phyloP scores from a whole-genome alignment of 2,329 filamentous ascomycete genomes.

The Dothistroma pini region DNA sequence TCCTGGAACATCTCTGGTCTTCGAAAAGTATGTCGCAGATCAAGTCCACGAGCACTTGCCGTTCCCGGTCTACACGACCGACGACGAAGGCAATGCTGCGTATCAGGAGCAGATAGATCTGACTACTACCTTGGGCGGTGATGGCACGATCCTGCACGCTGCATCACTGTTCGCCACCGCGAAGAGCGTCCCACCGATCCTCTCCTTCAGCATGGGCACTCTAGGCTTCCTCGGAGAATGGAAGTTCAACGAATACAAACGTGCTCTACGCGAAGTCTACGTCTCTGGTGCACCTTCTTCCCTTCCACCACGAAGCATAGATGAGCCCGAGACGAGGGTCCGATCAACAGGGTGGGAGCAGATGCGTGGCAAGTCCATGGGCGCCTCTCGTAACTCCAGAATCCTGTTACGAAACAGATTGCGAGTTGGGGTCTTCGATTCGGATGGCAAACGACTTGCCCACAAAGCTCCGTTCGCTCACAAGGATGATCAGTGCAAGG shows the following conservation, averaged over 20 bases:
- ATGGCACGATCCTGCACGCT: conserved; percentile 84
- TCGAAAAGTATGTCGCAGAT: conserved; percentile 72
- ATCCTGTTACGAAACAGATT: conserved; percentile 83
- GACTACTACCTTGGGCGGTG: conserved; percentile 84
- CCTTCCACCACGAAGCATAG: conserved; percentile 19
- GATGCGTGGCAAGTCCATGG: conserved; percentile 77
- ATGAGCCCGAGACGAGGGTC: conserved; percentile 19
- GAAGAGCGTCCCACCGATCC: conserved; percentile 76
- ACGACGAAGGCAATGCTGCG: conserved; percentile 43
- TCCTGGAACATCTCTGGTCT: conserved; percentile 72
- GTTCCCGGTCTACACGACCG: conserved; percentile 65
- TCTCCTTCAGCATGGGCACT: conserved; percentile 96
- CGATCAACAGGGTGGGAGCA: conserved; percentile 60
- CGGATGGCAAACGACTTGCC: conserved; percentile 53
- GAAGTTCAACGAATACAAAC: conserved; percentile 91
- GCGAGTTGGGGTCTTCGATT: conserved; percentile 78
- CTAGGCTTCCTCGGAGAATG: conserved; percentile 93
- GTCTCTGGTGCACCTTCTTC: conserved; percentile 62
- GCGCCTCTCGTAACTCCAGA: conserved; percentile 67
- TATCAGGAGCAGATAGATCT: conserved; percentile 82
- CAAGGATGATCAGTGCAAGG: conserved; percentile 36
- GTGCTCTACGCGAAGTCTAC: conserved; percentile 87
- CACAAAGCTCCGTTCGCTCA: conserved; percentile 34
- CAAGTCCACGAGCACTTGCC: conserved; percentile 66
- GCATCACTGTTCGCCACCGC: conserved; percentile 82